A percentile compares a stretch with the other conserved stretches of the same genome.
These are phyloP conservation scores for Yamadazyma conglobata DNA, from an alignment of 1,139 yeast species.

Conservation along the genomic window DNA sequence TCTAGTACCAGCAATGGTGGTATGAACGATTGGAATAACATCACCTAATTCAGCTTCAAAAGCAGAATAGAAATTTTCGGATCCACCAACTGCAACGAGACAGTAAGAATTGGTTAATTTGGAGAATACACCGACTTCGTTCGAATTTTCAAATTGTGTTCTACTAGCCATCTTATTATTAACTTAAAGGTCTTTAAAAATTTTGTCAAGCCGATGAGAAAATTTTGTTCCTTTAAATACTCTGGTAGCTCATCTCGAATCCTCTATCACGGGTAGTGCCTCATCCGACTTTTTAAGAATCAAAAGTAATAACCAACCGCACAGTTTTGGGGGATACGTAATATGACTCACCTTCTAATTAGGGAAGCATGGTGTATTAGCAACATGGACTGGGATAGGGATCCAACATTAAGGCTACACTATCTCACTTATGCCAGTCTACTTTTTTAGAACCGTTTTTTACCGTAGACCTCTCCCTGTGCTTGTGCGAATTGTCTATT, in stretches of 20 bases:
- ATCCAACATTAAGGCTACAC: too few relatives aligned
- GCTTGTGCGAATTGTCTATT: too few relatives aligned
- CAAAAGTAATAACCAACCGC: too few relatives aligned
- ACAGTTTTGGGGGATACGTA: too few relatives aligned
- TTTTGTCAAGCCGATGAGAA: slow-evolving; percentile 1
- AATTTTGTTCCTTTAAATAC: slow-evolving; percentile 1
- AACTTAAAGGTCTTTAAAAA: background rate
- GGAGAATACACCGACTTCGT: slow-evolving; percentile 97
- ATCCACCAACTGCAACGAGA: slow-evolving; percentile 95
- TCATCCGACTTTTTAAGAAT: too few relatives aligned
- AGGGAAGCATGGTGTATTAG: too few relatives aligned
- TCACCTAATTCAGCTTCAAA: slow-evolving; percentile 98
- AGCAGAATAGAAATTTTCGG: slow-evolving; percentile 96
- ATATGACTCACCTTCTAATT: too few relatives aligned
- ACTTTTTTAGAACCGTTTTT: too few relatives aligned
- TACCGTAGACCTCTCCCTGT: too few relatives aligned
- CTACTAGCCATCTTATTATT: slow-evolving; percentile 39
- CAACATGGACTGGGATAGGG: too few relatives aligned
- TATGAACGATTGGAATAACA: slow-evolving; percentile 92
- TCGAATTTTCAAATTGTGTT: slow-evolving; percentile 89
- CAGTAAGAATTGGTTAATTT: slow-evolving; percentile 95
- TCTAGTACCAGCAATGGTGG: slow-evolving; percentile 97
- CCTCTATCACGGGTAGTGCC: too few relatives aligned
- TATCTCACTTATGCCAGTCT: too few relatives aligned
- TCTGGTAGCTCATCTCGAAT: slow-evolving; percentile 2